Evolutionary conservation across 345 rosid species (phyloP), one percentile per base, ranked within the genome.

Genomic region (Acer saccharum): DNA sequence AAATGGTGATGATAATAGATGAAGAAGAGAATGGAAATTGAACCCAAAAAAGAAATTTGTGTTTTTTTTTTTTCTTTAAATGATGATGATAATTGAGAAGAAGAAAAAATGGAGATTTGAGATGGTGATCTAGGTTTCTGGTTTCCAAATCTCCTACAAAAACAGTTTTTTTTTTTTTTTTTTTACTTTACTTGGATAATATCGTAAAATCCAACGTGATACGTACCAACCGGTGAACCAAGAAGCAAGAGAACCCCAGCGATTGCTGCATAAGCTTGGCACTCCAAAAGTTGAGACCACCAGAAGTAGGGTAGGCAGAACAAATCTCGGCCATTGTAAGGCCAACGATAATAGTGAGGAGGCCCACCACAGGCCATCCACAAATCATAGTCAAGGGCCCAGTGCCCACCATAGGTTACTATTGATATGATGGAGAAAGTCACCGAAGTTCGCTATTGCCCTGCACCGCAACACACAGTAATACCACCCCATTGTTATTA

Each of bases 141-240:
- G n/a, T n/a, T n/a, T n/a, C n/a, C n/a, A n/a, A n/a, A n/a, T n/a
- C n/a, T n/a, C n/a, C n/a, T n/a, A n/a, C n/a, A n/a, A n/a, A n/a
- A n/a, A n/a, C n/a, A n/a, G n/a, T n/a, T n/a, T n/a, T n/a, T n/a
- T n/a, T n/a, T n/a, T n/a, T n/a, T n/a, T n/a, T n/a, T n/a, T n/a
- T n/a, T n/a, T n/a, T n/a, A n/a, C n/a, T n/a, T n/a, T n/a, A n/a
- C n/a, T n/a, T n/a, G n/a, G n/a, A n/a, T 35, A 35, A 35, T 35
- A 35, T 4, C 4, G 6, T 4, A 25, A 25, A 23, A 23, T 23
- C 25, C 1, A 32, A 10, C 50, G 3, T 46, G 2, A 43, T 46
- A 81, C 88, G 10, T 79, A 89, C 95, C 93, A 89, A 79, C 95
- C 92, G 7, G 90, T 87, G 74, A 88, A 80, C 92, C 92, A 91